These are phyloP conservation scores for Quercus wislizeni DNA, from an alignment of 306 rosid species.

Conservation along the genomic window DNA sequence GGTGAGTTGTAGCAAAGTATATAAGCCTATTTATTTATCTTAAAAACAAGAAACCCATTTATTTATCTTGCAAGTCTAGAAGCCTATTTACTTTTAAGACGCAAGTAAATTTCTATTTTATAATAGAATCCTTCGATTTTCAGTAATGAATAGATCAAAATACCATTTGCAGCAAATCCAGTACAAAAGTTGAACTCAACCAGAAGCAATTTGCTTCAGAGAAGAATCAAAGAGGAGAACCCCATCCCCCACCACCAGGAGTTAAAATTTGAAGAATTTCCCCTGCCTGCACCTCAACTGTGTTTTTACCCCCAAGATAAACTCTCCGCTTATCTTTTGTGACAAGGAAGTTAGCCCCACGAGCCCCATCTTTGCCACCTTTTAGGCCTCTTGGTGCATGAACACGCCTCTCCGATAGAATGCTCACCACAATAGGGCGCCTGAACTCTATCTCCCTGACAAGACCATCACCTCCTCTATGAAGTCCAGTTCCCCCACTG, in stretches of 20 bases:
- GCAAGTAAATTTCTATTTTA: background rate
- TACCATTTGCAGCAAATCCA: background rate
- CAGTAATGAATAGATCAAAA: background rate
- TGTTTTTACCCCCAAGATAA: constrained; percentile 86
- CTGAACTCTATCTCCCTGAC: constrained; percentile 85
- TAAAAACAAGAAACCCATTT: too few relatives aligned
- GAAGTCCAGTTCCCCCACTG: constrained; percentile 81
- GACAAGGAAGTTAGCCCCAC: constrained; percentile 74
- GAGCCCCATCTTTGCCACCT: constrained; percentile 77
- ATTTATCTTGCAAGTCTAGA: too few relatives aligned
- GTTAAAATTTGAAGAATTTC: constrained; percentile 81
- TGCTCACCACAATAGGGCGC: constrained; percentile 65
- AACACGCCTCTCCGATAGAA: constrained; percentile 92
- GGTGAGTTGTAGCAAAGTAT: too few relatives aligned
- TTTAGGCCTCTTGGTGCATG: constrained; percentile 85
- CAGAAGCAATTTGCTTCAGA: background rate
- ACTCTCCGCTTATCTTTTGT: constrained; percentile 64
- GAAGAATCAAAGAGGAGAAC: constrained; percentile 37
- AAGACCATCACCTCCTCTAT: constrained; percentile 85
- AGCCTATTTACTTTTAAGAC: background rate
- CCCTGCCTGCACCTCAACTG: constrained; percentile 64
- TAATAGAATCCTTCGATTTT: background rate
- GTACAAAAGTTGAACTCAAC: background rate
- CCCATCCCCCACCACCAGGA: constrained; percentile 99
- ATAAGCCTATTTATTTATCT: too few relatives aligned